These are phyloP conservation scores for Capronia epimyces DNA, from an alignment of 2,329 filamentous ascomycete genomes.

Conservation along the genomic window DNA sequence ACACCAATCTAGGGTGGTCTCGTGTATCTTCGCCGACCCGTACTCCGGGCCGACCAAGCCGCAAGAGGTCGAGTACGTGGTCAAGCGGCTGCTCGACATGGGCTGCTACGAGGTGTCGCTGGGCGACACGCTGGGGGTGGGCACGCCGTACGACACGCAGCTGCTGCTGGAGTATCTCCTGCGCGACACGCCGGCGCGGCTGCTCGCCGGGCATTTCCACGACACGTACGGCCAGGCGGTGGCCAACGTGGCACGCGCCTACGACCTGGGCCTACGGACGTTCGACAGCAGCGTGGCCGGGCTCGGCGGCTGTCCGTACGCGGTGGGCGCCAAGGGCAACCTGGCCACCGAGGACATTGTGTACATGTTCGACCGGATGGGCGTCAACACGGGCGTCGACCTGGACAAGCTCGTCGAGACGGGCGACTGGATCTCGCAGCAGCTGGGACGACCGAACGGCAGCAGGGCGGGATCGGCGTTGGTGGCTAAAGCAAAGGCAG, in stretches of 20 bases:
- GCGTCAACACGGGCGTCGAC: slow-evolving; percentile 51
- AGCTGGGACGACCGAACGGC: slow-evolving; percentile 58
- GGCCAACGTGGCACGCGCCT: slow-evolving; percentile 69
- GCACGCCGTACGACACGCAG: slow-evolving; percentile 50
- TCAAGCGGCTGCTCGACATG: slow-evolving; percentile 61
- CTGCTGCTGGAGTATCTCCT: slow-evolving; percentile 33
- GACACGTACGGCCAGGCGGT: slow-evolving; percentile 81
- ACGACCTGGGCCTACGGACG: slow-evolving; percentile 69
- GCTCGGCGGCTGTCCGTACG: slow-evolving; percentile 76
- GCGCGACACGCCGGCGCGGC: slow-evolving; percentile 54
- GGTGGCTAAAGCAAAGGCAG: not conserved
- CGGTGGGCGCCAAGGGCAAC: slow-evolving; percentile 78
- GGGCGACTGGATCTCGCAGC: slow-evolving; percentile 63
- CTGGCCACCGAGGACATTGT: slow-evolving; percentile 79
- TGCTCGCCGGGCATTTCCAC: slow-evolving; percentile 78
- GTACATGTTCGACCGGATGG: slow-evolving; percentile 51
- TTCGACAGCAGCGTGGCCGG: slow-evolving; percentile 77
- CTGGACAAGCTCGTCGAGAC: slow-evolving; percentile 58
- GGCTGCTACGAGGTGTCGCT: slow-evolving; percentile 85
- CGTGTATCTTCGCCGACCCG: slow-evolving; percentile 40
- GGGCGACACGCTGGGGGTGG: slow-evolving; percentile 86
- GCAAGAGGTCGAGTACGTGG: slow-evolving; percentile 35
- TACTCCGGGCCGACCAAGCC: slow-evolving; percentile 51
- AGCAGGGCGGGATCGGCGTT: slow-evolving; percentile 61
- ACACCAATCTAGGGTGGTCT: slow-evolving; percentile 32